A percentile compares a stretch with the other conserved stretches of the same genome.
Evolutionary conservation across 2,329 filamentous ascomycete species (phyloP).

Genomic region (Fonsecaea multimorphosa): DNA sequence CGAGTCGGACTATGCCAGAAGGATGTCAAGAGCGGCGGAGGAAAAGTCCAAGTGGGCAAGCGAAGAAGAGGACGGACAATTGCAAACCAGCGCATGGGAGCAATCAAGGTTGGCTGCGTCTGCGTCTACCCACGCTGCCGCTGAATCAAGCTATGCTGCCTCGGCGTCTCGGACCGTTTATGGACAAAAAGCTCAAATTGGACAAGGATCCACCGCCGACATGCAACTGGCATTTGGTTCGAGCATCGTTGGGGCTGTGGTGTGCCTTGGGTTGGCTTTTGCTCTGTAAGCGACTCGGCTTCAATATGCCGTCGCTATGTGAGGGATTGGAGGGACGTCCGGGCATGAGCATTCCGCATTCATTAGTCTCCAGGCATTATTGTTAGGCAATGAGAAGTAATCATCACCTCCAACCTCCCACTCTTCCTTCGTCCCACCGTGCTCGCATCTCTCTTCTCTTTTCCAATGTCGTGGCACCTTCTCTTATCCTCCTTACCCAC

Average conservation of each 20-base stretch:
- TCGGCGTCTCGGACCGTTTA: slow-evolving; percentile 18
- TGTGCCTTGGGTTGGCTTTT: slow-evolving; percentile 21
- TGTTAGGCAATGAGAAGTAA: slow-evolving; percentile 15
- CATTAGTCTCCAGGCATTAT: slow-evolving; percentile 16
- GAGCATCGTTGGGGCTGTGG: slow-evolving; percentile 18
- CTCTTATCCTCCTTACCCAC: slow-evolving; percentile 81
- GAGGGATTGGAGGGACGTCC: neutral
- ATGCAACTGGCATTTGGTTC: slow-evolving; percentile 12
- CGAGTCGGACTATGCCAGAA: slow-evolving; percentile 15
- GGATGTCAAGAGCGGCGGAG: slow-evolving; percentile 13
- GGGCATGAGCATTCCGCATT: slow-evolving; percentile 11
- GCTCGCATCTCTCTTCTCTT: slow-evolving; percentile 84
- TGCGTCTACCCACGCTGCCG: slow-evolving; percentile 2
- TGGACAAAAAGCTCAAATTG: neutral
- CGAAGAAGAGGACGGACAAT: neutral
- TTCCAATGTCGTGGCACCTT: slow-evolving; percentile 78
- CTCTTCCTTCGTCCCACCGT: slow-evolving; percentile 93
- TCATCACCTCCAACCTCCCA: slow-evolving; percentile 85
- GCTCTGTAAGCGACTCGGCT: neutral
- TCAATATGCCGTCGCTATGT: neutral
- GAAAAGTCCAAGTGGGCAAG: slow-evolving; percentile 17
- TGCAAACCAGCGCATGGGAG: slow-evolving; percentile 12
- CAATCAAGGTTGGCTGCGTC: slow-evolving; percentile 12
- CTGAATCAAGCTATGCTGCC: slow-evolving; percentile 16
- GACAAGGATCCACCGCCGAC: neutral